Base-by-base conservation (phyloP, 257 asterid genomes). In the Penstemon davidsonii region DNA sequence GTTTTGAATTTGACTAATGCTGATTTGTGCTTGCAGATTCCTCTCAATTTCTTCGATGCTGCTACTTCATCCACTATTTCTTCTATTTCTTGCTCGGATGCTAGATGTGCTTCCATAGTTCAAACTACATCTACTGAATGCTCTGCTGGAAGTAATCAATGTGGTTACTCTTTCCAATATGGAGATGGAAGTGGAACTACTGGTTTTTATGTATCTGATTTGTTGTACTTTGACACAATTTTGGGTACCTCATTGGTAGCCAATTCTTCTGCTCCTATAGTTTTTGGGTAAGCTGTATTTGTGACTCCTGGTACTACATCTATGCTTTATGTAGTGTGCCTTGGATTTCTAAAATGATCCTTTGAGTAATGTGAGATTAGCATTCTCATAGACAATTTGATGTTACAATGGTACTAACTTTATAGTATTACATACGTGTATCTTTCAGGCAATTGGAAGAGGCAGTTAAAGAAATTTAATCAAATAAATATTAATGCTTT, bases 151-250 rank as follows among this genome's bases (percentile, higher is more conserved):
- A 77, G 73, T 75, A 84, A 87, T 77, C 84, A 66, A 69, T 89
- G 98, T 73, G 84, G 86, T 52, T 92, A 87, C 72, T 68, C 87
- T 3, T 84, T 89, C 75, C 86, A 81, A 45, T 92, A 92, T 66
- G 96, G 90, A 40, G 98, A 92, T 79, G 96, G 96, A 67, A 92
- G 96, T 75, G 91, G 95, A 63, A 92, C 96, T 38, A 52, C 95
- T 78, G 98, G 98, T 43, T 77, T 62, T 80, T 92, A 89, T 70
- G 78, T 86, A 58, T 76, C 90, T 42, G 98, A 92, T 83, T 7
- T 86, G 83, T 77, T 92, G 60, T 79, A 82, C 74, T 89, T 92
- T 66, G 95, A 92, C 79, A 76, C 94, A 9, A 73, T 89, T 61
- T 62, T 87, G 80, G 95, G 87, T 46, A 52, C 83, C 76, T 80